Base-by-base conservation (phyloP, 495 filamentous ascomycete species). In the Trichoderma virens region DNA sequence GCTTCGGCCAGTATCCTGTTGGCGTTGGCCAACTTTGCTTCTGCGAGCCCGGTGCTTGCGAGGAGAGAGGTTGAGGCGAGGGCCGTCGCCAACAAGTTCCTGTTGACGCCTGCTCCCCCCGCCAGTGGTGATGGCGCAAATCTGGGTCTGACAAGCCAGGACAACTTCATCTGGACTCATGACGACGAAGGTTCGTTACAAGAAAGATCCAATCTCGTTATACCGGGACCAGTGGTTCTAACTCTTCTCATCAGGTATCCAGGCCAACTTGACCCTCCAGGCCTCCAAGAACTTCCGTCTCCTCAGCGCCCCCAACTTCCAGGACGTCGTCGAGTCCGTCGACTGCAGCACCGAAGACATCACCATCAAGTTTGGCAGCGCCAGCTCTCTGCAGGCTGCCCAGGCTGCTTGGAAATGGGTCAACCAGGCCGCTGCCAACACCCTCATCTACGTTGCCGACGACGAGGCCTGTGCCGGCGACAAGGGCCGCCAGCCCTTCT, bases 361-460 rank as follows among this genome's bases (percentile, higher is more conserved):
- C 59, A 61, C 30, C 31, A 11, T 61, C 59, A 61, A 61, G 59
- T 61, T 61, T 13, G 35, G 13, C 5, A 61, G 31, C 31, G 20
- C 30, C 30, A 27, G 9, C 18, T 61, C 59, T 1, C 20, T 35
- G 31, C 16, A 61, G 31, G 30, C 59, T 20, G 59, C 59, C 4
- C 30, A 61, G 59, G 20, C 16, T 8, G 59, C 59, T 9, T 61
- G 59, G 59, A 25, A 8, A 13, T 61, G 59, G 59, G 59, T 61
- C 30, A 30, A 35, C 59, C 16, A 25, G 18, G 27, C 9, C 16
- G 30, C 30, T 5, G 59, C 20, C 31, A 61, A 61, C 35, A 34
- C 59, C 30, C 25, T 61, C 30, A 56, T 56, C 51, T 61, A 61
- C 59, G 9, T 61, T 18, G 59, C 35, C 59, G 59, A 35, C 6